These are phyloP conservation scores for Xerocomellus dryophilus DNA, from an alignment of 768 basidiomycete genomes.

Conservation along the genomic window DNA sequence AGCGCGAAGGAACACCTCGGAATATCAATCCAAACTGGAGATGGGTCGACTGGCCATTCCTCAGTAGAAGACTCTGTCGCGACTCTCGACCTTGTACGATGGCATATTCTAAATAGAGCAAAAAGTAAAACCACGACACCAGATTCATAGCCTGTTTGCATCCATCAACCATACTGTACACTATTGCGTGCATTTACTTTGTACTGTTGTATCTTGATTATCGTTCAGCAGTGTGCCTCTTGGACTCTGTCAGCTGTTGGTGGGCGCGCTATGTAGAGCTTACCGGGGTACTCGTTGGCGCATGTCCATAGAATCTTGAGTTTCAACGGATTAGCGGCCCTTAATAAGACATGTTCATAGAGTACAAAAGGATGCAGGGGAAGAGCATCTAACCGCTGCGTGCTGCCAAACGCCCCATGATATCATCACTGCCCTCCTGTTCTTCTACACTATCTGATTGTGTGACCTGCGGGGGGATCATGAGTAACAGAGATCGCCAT, in stretches of 20 bases:
- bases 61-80: conserved; percentile 88
- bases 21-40: conserved; percentile 78
- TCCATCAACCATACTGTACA: neutral
- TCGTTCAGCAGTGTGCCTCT: neutral
- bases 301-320: neutral
- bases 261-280: neutral
- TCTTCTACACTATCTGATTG: conserved; percentile 83
- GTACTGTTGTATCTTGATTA: neutral
- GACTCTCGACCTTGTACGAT: conserved; percentile 84
- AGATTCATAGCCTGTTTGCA: conserved; percentile 11
- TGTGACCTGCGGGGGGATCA: conserved; percentile 54
- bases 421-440: conserved; percentile 81
- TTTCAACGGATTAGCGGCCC: conserved; percentile 31
- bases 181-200: neutral
- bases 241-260: neutral
- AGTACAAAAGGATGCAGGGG: neutral
- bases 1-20: conserved; percentile 84
- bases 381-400: conserved; percentile 55
- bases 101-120: conserved; percentile 67
- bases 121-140: conserved; percentile 28
- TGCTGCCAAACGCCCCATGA: conserved; percentile 72
- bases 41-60: conserved; percentile 75
- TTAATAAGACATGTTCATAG: conserved; percentile 21
- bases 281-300: neutral
- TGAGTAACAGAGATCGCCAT: conserved; percentile 12